phyloP scores from a whole-genome alignment of 352 stramenopile species.

The Phytophthora palmivora region DNA sequence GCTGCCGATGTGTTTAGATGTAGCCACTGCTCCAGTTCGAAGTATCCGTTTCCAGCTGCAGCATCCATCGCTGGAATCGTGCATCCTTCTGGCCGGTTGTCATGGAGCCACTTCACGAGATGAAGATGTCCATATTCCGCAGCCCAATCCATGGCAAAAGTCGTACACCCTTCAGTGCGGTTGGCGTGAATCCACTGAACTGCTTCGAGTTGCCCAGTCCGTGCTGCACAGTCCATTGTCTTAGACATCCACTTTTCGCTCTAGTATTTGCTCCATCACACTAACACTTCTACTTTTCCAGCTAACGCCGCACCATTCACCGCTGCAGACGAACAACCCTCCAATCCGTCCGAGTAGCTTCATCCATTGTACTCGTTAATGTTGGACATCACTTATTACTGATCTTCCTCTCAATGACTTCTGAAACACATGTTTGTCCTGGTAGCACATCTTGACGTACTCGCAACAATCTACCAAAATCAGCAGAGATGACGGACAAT shows the following conservation, averaged over 20 bases:
- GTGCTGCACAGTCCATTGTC: slow-evolving; percentile 11
- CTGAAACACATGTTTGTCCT: neutral
- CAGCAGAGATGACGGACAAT: neutral
- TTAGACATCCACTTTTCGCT: slow-evolving; percentile 8
- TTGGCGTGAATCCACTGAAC: slow-evolving; percentile 21
- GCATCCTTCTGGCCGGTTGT: too few relatives aligned
- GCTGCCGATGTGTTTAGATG: too few relatives aligned
- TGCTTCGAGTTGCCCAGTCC: slow-evolving; percentile 11
- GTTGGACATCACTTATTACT: neutral
- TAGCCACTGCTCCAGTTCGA: too few relatives aligned
- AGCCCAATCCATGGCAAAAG: slow-evolving; percentile 11
- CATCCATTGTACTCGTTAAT: neutral
- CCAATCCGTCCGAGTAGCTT: neutral
- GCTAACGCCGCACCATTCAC: slow-evolving; percentile 13
- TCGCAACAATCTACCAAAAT: neutral
- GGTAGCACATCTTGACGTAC: neutral
- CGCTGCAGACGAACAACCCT: slow-evolving; percentile 4
- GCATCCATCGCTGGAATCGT: too few relatives aligned
- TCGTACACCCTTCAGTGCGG: slow-evolving; percentile 14
- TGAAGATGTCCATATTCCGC: slow-evolving; percentile 12
- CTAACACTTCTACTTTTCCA: slow-evolving; percentile 11
- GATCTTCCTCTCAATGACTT: neutral
- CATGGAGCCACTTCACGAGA: too few relatives aligned
- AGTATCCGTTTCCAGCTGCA: too few relatives aligned
- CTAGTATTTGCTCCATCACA: slow-evolving; percentile 10